Percentiles rank a stretch among this genome's conserved stretches.
Conservation (phyloP, 257 asterid species). For the Avicennia marina region DNA sequence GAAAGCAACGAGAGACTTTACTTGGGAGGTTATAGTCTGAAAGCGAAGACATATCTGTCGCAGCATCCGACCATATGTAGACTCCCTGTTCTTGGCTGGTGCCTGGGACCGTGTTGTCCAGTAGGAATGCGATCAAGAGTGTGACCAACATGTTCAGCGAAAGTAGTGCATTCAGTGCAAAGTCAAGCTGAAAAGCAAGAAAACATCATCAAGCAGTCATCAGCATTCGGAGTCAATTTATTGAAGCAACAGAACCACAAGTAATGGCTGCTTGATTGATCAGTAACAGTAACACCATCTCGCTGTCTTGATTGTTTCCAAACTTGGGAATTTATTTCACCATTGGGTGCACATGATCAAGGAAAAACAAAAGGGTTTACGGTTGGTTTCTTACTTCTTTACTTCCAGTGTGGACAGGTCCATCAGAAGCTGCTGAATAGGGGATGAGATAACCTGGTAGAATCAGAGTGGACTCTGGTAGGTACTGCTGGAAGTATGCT, state of each 20-base stretch:
- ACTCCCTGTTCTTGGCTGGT: conserved; percentile 83
- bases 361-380: neutral
- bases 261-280: neutral
- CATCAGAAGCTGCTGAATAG: conserved; percentile 89
- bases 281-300: neutral
- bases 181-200: conserved; percentile 57
- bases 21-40: conserved; percentile 60
- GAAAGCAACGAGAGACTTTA: conserved; percentile 43
- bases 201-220: too few relatives aligned
- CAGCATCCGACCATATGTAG: conserved; percentile 78
- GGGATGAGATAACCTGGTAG: conserved; percentile 87
- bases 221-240: neutral
- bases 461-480: conserved; percentile 61
- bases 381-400: conserved; percentile 48
- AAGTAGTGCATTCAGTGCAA: conserved; percentile 71
- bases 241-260: neutral
- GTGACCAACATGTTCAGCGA: conserved; percentile 88
- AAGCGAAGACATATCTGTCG: conserved; percentile 50
- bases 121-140: conserved; percentile 55
- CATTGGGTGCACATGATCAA: neutral
- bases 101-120: conserved; percentile 93
- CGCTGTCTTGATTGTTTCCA: neutral
- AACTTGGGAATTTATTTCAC: too few relatives aligned
- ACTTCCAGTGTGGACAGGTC: conserved; percentile 68
- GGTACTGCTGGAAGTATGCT: conserved; percentile 84